phyloP scores from a whole-genome alignment of 257 asterid species.

The Jacaranda copaia region DNA sequence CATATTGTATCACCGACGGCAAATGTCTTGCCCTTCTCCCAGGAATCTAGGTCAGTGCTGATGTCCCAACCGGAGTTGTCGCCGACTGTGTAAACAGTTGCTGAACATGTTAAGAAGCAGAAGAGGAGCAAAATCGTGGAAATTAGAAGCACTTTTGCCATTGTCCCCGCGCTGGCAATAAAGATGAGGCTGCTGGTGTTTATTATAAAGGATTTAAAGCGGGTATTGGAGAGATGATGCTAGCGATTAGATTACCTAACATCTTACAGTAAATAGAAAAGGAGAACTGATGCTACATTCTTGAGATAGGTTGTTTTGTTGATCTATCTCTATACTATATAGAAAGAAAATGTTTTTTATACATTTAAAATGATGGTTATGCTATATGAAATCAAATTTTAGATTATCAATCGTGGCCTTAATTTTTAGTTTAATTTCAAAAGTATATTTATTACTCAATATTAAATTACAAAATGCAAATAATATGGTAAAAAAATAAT shows the following conservation, averaged over 20 bases:
- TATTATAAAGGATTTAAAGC: conserved; percentile 24
- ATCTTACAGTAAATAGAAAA: background rate
- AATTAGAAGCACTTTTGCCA: conserved; percentile 49
- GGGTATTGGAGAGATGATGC: background rate
- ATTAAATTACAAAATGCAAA: no score
- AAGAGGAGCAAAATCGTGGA: conserved; percentile 36
- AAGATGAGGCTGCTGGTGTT: background rate
- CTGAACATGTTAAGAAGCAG: conserved; percentile 47
- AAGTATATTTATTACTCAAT: no score
- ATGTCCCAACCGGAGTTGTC: conserved; percentile 91
- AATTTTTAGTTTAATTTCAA: no score
- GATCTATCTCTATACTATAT: background rate
- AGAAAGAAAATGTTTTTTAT: no score
- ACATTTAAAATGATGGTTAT: no score
- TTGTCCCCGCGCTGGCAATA: conserved; percentile 27
- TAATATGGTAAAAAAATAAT: no score
- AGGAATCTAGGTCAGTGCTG: conserved; percentile 79
- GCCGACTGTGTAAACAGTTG: conserved; percentile 66
- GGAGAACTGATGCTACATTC: background rate
- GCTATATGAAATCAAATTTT: no score
- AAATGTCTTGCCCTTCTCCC: conserved; percentile 66
- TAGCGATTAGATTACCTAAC: conserved; percentile 65
- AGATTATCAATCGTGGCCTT: no score
- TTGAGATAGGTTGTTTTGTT: background rate
- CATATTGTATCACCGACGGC: conserved; percentile 65